Base-by-base conservation (phyloP, 768 basidiomycete species). In the Kwoniella sp. region DNA sequence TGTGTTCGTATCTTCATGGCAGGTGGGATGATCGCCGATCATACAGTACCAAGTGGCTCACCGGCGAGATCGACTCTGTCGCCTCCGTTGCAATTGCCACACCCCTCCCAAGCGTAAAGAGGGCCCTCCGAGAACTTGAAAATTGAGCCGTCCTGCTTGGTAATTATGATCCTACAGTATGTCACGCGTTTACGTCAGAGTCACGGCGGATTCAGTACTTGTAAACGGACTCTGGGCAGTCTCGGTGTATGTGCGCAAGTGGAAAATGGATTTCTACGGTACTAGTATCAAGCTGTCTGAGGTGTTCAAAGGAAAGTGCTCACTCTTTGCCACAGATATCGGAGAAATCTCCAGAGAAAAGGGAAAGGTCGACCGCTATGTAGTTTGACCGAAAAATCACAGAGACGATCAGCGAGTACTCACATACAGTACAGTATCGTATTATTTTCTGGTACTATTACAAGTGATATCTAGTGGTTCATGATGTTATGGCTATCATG, bases 241-340 rank as follows among this genome's bases (percentile, higher is more conserved):
- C n/a, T n/a, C n/a, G n/a, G n/a, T n/a, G n/a, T n/a, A n/a, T n/a
- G n/a, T n/a, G n/a, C n/a, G n/a, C n/a, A n/a, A n/a, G n/a, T n/a
- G n/a, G n/a, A n/a, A n/a, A n/a, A n/a, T n/a, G n/a, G n/a, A n/a
- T n/a, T n/a, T n/a, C n/a, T n/a, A n/a, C n/a, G n/a, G n/a, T n/a
- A n/a, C n/a, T n/a, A n/a, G n/a, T n/a, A n/a, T n/a, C n/a, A n/a
- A n/a, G n/a, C n/a, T n/a, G n/a, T n/a, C n/a, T n/a, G n/a, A n/a
- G n/a, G n/a, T n/a, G n/a, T n/a, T n/a, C n/a, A n/a, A n/a, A n/a
- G n/a, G n/a, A n/a, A n/a, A n/a, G n/a, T n/a, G n/a, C 62, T 51
- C 27, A 64, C 62, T 64, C 62, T 58, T 33, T 49, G 15, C 62
- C 62, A 27, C 62, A 64, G 24, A 44, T 19, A 3, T 48, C 44